phyloP scores from a whole-genome alignment of 2,329 filamentous ascomycete genomes.

The Clarireedia homoeocarpa region DNA sequence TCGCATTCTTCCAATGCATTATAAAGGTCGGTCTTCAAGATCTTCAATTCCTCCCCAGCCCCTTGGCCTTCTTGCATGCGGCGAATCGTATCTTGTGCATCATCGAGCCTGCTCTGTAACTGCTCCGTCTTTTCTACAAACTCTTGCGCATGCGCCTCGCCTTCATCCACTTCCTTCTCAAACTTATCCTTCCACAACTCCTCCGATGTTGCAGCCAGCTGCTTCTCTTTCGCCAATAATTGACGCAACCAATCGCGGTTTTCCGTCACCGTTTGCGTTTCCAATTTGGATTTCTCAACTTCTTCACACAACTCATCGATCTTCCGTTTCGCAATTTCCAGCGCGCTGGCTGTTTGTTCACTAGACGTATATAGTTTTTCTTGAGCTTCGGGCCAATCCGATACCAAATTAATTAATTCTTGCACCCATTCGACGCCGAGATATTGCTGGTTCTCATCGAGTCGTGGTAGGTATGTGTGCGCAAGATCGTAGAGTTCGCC shows the following conservation, averaged over 20 bases:
- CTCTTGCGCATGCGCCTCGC: not conserved
- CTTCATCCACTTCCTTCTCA: not conserved
- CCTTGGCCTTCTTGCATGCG: not conserved
- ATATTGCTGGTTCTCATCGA: not conserved
- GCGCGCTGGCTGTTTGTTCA: not conserved
- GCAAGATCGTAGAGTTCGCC: constrained; percentile 1
- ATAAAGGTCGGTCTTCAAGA: not conserved
- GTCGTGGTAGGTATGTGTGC: constrained; percentile 2
- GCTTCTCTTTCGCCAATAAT: not conserved
- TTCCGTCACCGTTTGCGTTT: not conserved
- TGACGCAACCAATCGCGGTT: not conserved
- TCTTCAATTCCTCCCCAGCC: not conserved
- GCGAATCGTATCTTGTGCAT: not conserved
- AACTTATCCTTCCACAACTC: not conserved
- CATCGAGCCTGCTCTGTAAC: constrained; percentile 3
- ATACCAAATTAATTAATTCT: not conserved
- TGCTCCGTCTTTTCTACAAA: not conserved
- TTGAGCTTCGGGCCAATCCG: not conserved
- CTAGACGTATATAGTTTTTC: not conserved
- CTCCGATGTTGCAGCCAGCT: not conserved
- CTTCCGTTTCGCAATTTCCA: not conserved
- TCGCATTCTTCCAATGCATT: constrained; percentile 7
- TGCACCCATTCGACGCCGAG: constrained; percentile 5
- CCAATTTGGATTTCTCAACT: not conserved
- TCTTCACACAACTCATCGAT: not conserved